Evolutionary conservation across 441 rosid species (phyloP).

Genomic region (Gossypium schwendimanii): DNA sequence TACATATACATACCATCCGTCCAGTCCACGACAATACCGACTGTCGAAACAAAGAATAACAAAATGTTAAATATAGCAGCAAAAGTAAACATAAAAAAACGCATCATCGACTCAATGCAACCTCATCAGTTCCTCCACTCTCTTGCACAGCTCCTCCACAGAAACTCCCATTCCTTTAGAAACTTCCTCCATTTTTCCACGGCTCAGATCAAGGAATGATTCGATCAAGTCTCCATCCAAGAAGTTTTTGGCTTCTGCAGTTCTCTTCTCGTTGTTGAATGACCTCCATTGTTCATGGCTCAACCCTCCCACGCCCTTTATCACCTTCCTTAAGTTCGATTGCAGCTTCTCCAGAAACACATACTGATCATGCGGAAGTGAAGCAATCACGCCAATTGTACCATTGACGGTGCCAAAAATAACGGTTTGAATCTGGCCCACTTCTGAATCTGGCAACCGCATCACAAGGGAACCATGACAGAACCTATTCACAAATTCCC

Average conservation of each 20-base stretch:
- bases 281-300: slow-evolving; percentile 96
- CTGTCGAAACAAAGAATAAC: not conserved
- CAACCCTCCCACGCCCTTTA: slow-evolving; percentile 86
- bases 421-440: slow-evolving; percentile 72
- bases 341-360: slow-evolving; percentile 77
- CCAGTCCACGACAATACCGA: not conserved
- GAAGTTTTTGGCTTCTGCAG: slow-evolving; percentile 64
- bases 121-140: slow-evolving; percentile 83
- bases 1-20: too few species aligned
- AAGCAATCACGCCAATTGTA: slow-evolving; percentile 91
- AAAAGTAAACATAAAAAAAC: not conserved
- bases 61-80: not conserved
- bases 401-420: slow-evolving; percentile 85
- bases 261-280: slow-evolving; percentile 83
- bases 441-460: slow-evolving; percentile 92
- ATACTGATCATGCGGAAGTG: slow-evolving; percentile 75
- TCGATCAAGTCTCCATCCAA: slow-evolving; percentile 89
- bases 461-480: slow-evolving; percentile 93
- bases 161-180: slow-evolving; percentile 58
- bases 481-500: slow-evolving; percentile 86
- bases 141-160: slow-evolving; percentile 80
- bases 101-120: slow-evolving; percentile 44
- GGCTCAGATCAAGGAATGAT: slow-evolving; percentile 74
- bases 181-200: slow-evolving; percentile 73
- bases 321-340: slow-evolving; percentile 69